Conservation (phyloP, 2,329 filamentous ascomycete species). For the Ophiognomonia clavigignenti-juglandacearum region DNA sequence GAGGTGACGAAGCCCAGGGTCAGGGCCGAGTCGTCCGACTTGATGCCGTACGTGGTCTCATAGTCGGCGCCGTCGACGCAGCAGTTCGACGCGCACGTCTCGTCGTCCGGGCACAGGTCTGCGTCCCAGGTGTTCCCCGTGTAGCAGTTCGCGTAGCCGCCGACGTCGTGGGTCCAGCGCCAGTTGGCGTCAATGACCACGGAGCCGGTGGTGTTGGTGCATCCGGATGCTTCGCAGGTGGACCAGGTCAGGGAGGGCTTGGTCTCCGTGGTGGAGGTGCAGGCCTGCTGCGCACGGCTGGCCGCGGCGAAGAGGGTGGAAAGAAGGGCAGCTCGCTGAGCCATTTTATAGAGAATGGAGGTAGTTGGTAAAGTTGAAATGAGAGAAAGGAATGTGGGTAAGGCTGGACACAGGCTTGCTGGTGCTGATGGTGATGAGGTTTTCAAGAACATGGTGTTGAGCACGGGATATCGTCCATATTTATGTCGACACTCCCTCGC, state of each 20-base stretch:
- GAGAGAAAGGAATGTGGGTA: conserved; percentile 6
- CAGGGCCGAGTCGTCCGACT: conserved; percentile 37
- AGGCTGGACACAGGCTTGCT: conserved; percentile 11
- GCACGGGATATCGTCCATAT: conserved; percentile 2
- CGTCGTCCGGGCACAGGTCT: conserved; percentile 34
- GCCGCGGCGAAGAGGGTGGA: conserved; percentile 37
- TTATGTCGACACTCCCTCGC: conserved; percentile 5
- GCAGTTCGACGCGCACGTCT: conserved; percentile 37
- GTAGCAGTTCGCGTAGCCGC: conserved; percentile 51
- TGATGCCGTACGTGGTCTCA: conserved; percentile 40
- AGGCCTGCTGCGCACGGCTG: conserved; percentile 44
- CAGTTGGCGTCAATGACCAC: conserved; percentile 58
- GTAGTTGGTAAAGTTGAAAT: conserved; percentile 13
- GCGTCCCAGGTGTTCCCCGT: conserved; percentile 38
- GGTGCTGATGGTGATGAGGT: conserved; percentile 9
- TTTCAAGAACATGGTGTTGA: background rate
- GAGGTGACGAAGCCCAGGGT: conserved; percentile 49
- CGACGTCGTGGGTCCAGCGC: conserved; percentile 51
- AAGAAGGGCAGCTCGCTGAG: conserved; percentile 21
- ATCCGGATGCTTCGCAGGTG: conserved; percentile 47
- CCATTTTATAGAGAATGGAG: conserved; percentile 14
- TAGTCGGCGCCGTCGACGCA: conserved; percentile 44
- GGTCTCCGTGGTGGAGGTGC: conserved; percentile 40
- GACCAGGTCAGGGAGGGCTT: conserved; percentile 51
- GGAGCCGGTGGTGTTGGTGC: conserved; percentile 42